Conservation (phyloP, 129 eudicot species). For the Chrysanthemum makinoi region DNA sequence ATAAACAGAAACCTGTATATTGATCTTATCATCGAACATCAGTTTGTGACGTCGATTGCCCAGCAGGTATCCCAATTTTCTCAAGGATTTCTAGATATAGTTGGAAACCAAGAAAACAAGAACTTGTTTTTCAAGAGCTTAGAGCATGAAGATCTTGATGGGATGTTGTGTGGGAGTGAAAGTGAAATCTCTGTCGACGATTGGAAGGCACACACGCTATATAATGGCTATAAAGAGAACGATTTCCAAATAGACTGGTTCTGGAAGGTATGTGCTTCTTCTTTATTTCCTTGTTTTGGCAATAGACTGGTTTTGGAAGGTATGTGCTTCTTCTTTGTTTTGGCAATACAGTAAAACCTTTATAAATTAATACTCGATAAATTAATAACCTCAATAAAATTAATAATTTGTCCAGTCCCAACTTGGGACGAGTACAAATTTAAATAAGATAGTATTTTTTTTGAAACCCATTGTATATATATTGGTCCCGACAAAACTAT, state of each 20-base stretch:
- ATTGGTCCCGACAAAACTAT: too few relatives aligned
- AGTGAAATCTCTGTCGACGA: constrained; percentile 63
- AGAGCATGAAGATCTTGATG: constrained; percentile 68
- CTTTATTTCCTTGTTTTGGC: neutral
- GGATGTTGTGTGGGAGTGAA: constrained; percentile 77
- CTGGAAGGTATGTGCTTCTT: constrained; percentile 64
- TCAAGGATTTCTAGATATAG: constrained; percentile 61
- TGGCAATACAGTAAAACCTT: too few relatives aligned
- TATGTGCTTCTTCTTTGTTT: too few relatives aligned
- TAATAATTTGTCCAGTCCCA: too few relatives aligned
- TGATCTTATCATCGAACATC: constrained; percentile 51
- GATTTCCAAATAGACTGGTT: constrained; percentile 81
- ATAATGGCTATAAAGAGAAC: constrained; percentile 54
- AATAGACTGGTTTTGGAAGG: too few relatives aligned
- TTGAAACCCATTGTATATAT: too few relatives aligned
- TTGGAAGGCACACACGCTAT: constrained; percentile 80
- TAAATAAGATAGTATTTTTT: too few relatives aligned
- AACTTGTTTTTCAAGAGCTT: constrained; percentile 54
- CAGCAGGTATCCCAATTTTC: constrained; percentile 63
- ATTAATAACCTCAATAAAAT: too few relatives aligned
- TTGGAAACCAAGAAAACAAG: constrained; percentile 22
- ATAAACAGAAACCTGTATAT: constrained; percentile 63
- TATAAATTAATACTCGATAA: too few relatives aligned
- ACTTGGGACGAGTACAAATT: too few relatives aligned
- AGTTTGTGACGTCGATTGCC: constrained; percentile 52